These are phyloP conservation scores for Leccinum longicurvipes DNA, from an alignment of 768 basidiomycete species.

Conservation along the genomic window DNA sequence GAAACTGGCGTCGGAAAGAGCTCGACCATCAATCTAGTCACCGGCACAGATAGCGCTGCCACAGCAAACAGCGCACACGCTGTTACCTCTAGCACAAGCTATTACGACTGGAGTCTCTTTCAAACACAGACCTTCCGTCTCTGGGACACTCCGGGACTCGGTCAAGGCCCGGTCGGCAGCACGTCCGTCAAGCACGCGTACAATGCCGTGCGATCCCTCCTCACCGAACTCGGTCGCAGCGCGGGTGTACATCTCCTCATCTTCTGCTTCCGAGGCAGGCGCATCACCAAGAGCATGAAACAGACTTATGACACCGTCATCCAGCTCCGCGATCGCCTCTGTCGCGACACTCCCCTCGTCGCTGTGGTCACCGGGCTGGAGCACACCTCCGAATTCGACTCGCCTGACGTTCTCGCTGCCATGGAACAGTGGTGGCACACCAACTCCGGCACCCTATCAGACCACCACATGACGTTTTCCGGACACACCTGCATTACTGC, in stretches of 20 bases:
- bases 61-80: conserved; percentile 16
- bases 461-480: conserved; percentile 9
- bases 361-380: conserved; percentile 22
- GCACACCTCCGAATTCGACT: neutral
- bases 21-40: conserved; percentile 17
- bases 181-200: conserved; percentile 9
- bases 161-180: conserved; percentile 12
- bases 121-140: conserved; percentile 23
- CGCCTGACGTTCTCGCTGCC: conserved; percentile 4
- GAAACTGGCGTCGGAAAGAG: conserved; percentile 32
- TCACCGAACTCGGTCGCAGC: conserved; percentile 16
- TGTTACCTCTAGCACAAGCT: conserved; percentile 20
- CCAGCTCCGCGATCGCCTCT: conserved; percentile 15
- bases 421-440: conserved; percentile 25
- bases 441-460: conserved; percentile 11
- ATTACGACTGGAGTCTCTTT: conserved; percentile 21
- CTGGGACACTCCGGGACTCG: conserved; percentile 25
- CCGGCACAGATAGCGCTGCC: conserved; percentile 15
- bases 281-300: conserved; percentile 18
- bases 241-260: conserved; percentile 21
- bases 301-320: conserved; percentile 18
- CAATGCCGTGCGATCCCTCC: conserved; percentile 20
- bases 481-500: conserved; percentile 26
- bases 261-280: conserved; percentile 19
- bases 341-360: conserved; percentile 18